Evolutionary conservation across 78 protist genomes (phyloP).

Genomic region (Emiliania huxleyi): DNA sequence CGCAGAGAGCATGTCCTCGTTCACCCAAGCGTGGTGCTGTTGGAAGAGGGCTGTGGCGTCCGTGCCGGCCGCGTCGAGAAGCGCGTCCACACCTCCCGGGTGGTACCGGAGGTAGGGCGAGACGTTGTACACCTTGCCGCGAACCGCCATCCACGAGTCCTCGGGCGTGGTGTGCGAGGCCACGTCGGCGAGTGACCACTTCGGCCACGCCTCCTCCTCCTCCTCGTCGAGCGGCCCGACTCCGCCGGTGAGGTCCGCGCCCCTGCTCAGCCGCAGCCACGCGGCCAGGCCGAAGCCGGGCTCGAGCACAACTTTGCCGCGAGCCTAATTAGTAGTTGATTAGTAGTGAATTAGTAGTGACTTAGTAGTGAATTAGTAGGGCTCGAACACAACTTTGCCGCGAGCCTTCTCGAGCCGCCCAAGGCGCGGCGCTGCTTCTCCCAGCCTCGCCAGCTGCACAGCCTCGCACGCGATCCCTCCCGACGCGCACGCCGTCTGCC

Average conservation of each 20-base stretch:
- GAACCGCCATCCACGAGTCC: constrained; percentile 72
- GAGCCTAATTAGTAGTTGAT: no score
- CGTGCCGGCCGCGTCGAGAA: constrained; percentile 66
- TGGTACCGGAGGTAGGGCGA: constrained; percentile 67
- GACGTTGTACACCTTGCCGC: constrained; percentile 74
- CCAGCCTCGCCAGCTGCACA: no score
- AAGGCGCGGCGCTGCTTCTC: no score
- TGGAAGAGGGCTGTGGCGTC: constrained; percentile 67
- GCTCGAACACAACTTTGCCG: no score
- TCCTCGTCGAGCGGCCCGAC: background rate
- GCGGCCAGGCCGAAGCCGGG: constrained; percentile 59
- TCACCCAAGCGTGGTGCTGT: constrained; percentile 45
- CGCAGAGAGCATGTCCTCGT: background rate
- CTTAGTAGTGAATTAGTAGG: no score
- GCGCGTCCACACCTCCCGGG: constrained; percentile 71
- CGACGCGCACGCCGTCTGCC: no score
- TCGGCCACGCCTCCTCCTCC: background rate
- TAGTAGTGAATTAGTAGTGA: no score
- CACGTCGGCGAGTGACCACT: constrained; percentile 32
- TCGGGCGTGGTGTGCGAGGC: constrained; percentile 35
- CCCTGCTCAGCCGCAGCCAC: constrained; percentile 48
- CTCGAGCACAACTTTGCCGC: no score
- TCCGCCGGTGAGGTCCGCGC: background rate
- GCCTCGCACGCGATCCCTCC: no score
- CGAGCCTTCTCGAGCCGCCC: no score